Evolutionary conservation across 352 stramenopile species (phyloP), one percentile per base, ranked within the genome.

Genomic region (Phytophthora sansomeana): DNA sequence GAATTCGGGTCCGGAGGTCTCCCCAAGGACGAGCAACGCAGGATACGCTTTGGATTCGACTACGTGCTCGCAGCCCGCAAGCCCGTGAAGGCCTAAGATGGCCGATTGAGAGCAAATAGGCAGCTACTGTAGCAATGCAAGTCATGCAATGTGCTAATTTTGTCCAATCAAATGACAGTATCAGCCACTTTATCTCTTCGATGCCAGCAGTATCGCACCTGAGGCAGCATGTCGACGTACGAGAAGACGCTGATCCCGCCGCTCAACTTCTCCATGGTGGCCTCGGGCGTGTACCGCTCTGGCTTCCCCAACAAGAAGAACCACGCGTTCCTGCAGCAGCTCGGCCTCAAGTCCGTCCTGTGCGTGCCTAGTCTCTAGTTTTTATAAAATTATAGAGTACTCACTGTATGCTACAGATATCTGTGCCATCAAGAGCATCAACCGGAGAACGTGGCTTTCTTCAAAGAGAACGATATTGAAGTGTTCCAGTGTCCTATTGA

Each of bases 221-320:
- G 39, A 38, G 54, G 29, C n/a, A 8, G 9, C 2, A 92, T 95
- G 87, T 91, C 84, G 44, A 83, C 82, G 54, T 95, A 96, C 69
- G 88, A 95, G 71, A 94, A 93, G 77, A 94, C 83, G 58, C 75
- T 95, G 57, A 96, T 96, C 62, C 85, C 89, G 59, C 90, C 90
- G 65, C 82, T 96, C 55, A 97, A 97, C 69, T 97, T 96, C 69
- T 93, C 87, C 44, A 95, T 96, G 85, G 88, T 97, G 52, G 83
- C 88, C 43, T 89, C 83, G 28, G 90, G 88, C 48, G 87, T 97
- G 46, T 97, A 97, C 73, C 84, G 90, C 58, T 95, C 85, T 0
- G 87, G 87, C 4, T 96, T 95, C 62, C 90, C 90, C 7, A 95
- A 96, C 74, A 79, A 78, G 57, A 96, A 96, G 65, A 96, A 97